A percentile compares a stretch with the other conserved stretches of the same genome.
Evolutionary conservation across 2,329 filamentous ascomycete genomes (phyloP).

Genomic region (Mariannaea elegans): DNA sequence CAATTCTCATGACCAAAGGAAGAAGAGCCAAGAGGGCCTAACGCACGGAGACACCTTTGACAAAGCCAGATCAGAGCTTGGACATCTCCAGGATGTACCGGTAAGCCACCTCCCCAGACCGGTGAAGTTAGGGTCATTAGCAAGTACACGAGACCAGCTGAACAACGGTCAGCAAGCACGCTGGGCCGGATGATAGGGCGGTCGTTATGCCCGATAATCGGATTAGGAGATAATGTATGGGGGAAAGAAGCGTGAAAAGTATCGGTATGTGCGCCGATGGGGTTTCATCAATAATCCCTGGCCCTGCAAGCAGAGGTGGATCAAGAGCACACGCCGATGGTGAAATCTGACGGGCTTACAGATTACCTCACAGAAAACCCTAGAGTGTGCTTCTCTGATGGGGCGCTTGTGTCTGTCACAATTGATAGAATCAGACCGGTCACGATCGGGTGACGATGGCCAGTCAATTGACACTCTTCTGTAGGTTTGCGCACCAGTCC

Average conservation of each 20-base stretch:
- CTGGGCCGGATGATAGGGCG: conserved; percentile 28
- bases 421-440: conserved; percentile 29
- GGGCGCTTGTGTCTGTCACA: neutral
- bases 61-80: conserved; percentile 15
- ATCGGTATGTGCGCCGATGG: conserved; percentile 18
- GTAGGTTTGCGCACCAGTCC: conserved; percentile 14
- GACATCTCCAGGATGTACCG: conserved; percentile 28
- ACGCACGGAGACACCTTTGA: conserved; percentile 21
- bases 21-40: conserved; percentile 10
- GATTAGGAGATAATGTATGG: conserved; percentile 24
- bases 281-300: conserved; percentile 33
- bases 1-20: conserved; percentile 20
- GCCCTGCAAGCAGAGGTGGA: conserved; percentile 28
- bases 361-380: neutral
- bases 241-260: neutral
- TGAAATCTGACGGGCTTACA: conserved; percentile 29
- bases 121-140: conserved; percentile 33
- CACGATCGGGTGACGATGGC: conserved; percentile 16
- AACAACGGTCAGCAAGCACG: conserved; percentile 22
- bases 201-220: conserved; percentile 20
- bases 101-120: conserved; percentile 33
- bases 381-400: neutral
- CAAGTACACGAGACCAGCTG: conserved; percentile 30
- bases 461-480: conserved; percentile 10
- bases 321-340: conserved; percentile 22